Base-by-base conservation (phyloP, 129 eudicot species). In the Chrysanthemum lavandulifolium region DNA sequence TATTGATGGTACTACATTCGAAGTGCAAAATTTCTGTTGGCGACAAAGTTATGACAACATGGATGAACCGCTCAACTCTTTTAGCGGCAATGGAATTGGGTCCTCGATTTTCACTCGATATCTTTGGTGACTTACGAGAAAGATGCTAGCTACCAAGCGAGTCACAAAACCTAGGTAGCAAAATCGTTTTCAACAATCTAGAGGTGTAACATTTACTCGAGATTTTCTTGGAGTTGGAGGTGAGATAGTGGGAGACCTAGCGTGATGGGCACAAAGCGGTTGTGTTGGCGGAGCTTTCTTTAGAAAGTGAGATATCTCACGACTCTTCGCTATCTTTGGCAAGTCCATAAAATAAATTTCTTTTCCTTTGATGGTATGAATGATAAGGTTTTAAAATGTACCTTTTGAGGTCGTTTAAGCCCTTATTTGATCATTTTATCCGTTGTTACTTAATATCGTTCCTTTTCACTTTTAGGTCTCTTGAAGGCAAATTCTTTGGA, bases 191-290 rank as follows among this genome's bases (percentile, higher is more conserved):
- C 47, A 58, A 18, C 69, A 50, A 48, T 68, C 51, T 0, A 33
- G 1, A 48, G 47, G 47, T 61, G 63, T 53, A 43, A 7, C 61
- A 18, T 15, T 60, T 14, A 76, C 80, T 0, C 36, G 75, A 68
- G 80, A 76, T 69, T 76, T 76, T 61, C 80, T 76, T 68, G 74
- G 74, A n/a, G 74, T 76, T 25, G 69, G 80, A 76, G 61, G 18
- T 13, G 73, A 61, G 67, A 10, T 23, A 15, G 27, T 16, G n/a
- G 13, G 76, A 12, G 11, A 67, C 10, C 27, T 57, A 40, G 50
- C 51, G 50, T 23, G 56, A 67, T 16, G 68, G 9, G 49, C 55
- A 45, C n/a, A 48, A 47, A 57, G 29, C 27, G 52, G 19, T 18
- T 33, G 31, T 16, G 54, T 9, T 12, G 75, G 68, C 29, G n/a